These are phyloP conservation scores for Hirschfeldia incana DNA, from an alignment of 345 rosid species.

Conservation along the genomic window DNA sequence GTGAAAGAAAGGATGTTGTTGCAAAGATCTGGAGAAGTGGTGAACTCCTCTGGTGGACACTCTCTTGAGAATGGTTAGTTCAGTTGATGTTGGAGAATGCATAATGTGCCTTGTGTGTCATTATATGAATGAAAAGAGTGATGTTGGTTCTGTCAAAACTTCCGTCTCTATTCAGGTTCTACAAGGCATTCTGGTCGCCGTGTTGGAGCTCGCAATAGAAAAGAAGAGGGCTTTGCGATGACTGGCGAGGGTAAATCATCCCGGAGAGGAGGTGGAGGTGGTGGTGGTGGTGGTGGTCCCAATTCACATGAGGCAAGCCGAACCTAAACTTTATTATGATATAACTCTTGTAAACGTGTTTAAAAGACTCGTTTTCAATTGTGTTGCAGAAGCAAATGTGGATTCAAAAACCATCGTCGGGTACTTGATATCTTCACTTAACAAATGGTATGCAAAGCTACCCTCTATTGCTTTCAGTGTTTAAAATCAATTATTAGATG, in stretches of 20 bases:
- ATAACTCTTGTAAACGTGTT: slow-evolving; percentile 4
- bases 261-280: slow-evolving; percentile 49
- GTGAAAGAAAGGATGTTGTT: slow-evolving; percentile 35
- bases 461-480: neutral
- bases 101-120: neutral
- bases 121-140: slow-evolving; percentile 1
- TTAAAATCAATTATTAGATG: neutral
- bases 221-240: slow-evolving; percentile 43
- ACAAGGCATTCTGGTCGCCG: slow-evolving; percentile 46
- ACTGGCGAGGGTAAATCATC: slow-evolving; percentile 56
- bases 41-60: slow-evolving; percentile 35
- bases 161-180: slow-evolving; percentile 42
- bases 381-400: slow-evolving; percentile 76
- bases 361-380: slow-evolving; percentile 16
- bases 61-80: slow-evolving; percentile 47
- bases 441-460: slow-evolving; percentile 37
- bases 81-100: slow-evolving; percentile 10
- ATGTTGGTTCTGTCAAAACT: slow-evolving; percentile 6
- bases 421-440: slow-evolving; percentile 48
- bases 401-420: slow-evolving; percentile 75
- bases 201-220: slow-evolving; percentile 39
- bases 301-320: slow-evolving; percentile 62
- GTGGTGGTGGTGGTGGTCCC: slow-evolving; percentile 36
- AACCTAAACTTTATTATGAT: neutral
- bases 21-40: slow-evolving; percentile 33